Percentiles rank a stretch among this genome's conserved stretches.
These are phyloP conservation scores for Lithohypha guttulata DNA, from an alignment of 2,329 filamentous ascomycete species.

Conservation along the genomic window DNA sequence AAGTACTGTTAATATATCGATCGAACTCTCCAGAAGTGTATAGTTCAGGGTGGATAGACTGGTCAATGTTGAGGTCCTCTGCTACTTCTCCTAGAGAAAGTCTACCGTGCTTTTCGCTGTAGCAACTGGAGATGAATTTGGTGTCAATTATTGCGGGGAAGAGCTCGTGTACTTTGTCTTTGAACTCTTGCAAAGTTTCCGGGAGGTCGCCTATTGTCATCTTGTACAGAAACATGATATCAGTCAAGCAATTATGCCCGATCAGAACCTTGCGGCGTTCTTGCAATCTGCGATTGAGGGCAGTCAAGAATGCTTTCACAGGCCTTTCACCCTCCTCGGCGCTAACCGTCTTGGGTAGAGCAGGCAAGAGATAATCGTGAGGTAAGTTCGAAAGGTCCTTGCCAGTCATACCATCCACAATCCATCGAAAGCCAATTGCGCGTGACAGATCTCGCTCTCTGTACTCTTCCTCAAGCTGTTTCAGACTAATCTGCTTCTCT, in stretches of 20 bases:
- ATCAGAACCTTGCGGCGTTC: conserved; percentile 42
- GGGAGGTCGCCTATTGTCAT: conserved; percentile 50
- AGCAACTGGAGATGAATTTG: conserved; percentile 49
- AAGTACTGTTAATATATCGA: conserved; percentile 26
- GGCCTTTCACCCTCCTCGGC: conserved; percentile 16
- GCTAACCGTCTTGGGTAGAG: conserved; percentile 16
- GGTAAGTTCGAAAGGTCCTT: conserved; percentile 31
- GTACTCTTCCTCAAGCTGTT: conserved; percentile 20
- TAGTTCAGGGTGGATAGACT: conserved; percentile 23
- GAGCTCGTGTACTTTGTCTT: conserved; percentile 37
- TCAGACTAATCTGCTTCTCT: conserved; percentile 25
- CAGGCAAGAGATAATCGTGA: conserved; percentile 24
- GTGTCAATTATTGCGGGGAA: conserved; percentile 52
- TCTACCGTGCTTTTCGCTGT: conserved; percentile 19
- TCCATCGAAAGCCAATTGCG: conserved; percentile 36
- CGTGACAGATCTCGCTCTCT: conserved; percentile 26
- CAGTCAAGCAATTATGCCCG: conserved; percentile 54
- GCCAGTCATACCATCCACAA: conserved; percentile 36
- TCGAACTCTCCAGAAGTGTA: conserved; percentile 29
- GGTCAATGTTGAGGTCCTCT: conserved; percentile 28
- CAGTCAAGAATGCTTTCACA: conserved; percentile 22
- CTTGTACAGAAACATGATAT: conserved; percentile 51
- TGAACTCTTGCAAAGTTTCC: conserved; percentile 45
- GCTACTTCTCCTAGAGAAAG: conserved; percentile 43
- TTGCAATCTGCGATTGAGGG: conserved; percentile 33